phyloP scores from a whole-genome alignment of 2,329 filamentous ascomycete species.

The Helotiales sp. region DNA sequence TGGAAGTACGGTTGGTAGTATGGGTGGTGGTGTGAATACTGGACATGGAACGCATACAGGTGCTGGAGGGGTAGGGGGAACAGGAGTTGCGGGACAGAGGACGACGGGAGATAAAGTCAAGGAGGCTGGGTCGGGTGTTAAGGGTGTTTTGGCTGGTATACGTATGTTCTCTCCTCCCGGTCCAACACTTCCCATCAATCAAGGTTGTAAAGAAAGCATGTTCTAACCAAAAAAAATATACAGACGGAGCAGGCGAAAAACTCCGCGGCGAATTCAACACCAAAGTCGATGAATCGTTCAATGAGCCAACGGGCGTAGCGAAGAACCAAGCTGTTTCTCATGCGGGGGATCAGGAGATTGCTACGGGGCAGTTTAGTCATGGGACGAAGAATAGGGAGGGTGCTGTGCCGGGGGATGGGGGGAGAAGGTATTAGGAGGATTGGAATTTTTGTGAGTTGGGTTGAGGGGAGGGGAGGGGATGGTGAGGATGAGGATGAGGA shows the following conservation, averaged over 20 bases:
- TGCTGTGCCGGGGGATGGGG: constrained; percentile 17
- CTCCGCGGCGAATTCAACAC: constrained; percentile 23
- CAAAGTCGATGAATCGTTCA: constrained; percentile 16
- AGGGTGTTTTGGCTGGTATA: not conserved
- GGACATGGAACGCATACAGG: too few relatives aligned
- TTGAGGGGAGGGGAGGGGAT: not conserved
- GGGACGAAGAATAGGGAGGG: constrained; percentile 28
- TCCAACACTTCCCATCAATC: not conserved
- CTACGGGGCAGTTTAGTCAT: constrained; percentile 19
- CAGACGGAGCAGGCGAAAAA: constrained; percentile 23
- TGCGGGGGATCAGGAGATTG: constrained; percentile 21
- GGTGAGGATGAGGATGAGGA: not conserved
- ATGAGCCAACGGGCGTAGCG: constrained; percentile 16
- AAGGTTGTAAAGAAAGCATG: too few relatives aligned
- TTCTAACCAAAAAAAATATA: too few relatives aligned
- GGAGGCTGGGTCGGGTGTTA: not conserved
- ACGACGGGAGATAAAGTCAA: too few relatives aligned
- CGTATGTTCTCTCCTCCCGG: too few relatives aligned
- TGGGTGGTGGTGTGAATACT: too few relatives aligned
- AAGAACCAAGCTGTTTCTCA: constrained; percentile 24
- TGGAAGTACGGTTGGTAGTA: too few relatives aligned
- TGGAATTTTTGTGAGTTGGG: not conserved
- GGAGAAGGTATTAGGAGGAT: constrained; percentile 12
- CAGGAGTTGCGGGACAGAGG: too few relatives aligned
- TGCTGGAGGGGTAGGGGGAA: too few relatives aligned